Evolutionary conservation across 202 grass and related monocot species (phyloP).

Genomic region (Eragrostis tef): DNA sequence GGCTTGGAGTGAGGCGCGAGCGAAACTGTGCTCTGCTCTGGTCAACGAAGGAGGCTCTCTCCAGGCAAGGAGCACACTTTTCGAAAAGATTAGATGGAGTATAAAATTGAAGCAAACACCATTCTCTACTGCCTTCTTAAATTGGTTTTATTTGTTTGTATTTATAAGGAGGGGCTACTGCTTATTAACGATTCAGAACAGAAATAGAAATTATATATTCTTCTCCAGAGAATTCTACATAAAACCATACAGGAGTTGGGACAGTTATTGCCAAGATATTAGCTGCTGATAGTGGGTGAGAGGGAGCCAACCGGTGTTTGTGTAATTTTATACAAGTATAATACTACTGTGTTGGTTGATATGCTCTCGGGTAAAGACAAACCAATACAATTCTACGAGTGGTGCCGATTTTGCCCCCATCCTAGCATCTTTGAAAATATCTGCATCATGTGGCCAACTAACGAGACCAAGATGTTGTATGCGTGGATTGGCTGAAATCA

Average conservation of each 20-base stretch:
- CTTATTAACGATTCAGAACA: background rate
- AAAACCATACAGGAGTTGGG: too few species aligned
- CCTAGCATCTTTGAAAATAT: background rate
- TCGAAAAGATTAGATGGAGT: too few species aligned
- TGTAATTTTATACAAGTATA: too few species aligned
- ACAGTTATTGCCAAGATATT: too few species aligned
- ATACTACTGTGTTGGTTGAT: background rate
- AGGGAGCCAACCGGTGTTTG: background rate
- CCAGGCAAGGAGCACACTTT: too few species aligned
- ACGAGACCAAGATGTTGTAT: background rate
- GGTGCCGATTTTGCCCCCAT: background rate
- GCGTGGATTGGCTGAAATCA: background rate
- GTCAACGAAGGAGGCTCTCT: background rate
- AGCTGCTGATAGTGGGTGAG: background rate
- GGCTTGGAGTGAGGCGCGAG: background rate
- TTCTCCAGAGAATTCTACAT: too few species aligned
- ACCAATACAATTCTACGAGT: background rate
- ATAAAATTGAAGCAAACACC: too few species aligned
- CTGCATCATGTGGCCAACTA: background rate
- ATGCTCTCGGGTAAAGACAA: background rate
- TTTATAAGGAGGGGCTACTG: too few species aligned
- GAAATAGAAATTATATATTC: too few species aligned
- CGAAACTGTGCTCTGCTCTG: background rate
- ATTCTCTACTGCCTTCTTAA: too few species aligned
- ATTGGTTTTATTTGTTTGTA: too few species aligned